phyloP scores from a whole-genome alignment of 2,329 filamentous ascomycete species.

The Colletotrichum sansevieriae region DNA sequence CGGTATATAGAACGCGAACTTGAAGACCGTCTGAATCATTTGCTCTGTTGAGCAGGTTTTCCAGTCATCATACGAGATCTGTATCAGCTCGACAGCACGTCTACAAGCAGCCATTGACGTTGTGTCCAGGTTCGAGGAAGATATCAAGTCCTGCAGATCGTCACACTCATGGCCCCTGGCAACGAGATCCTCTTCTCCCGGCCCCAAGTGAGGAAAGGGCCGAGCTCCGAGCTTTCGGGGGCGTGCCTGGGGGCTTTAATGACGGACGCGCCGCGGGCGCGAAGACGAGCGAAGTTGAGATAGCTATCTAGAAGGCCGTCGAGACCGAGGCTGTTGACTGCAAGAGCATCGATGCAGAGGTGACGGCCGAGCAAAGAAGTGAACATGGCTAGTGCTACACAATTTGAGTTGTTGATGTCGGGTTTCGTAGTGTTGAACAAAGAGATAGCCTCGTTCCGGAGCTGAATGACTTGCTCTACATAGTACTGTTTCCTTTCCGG shows the following conservation, averaged over 20 bases:
- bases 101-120: constrained; percentile 33
- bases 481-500: constrained; percentile 45
- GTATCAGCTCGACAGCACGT: constrained; percentile 43
- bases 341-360: constrained; percentile 51
- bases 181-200: neutral
- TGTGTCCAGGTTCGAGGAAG: constrained; percentile 46
- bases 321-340: constrained; percentile 43
- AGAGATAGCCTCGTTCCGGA: constrained; percentile 51
- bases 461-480: constrained; percentile 44
- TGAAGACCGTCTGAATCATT: constrained; percentile 46
- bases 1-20: constrained; percentile 46
- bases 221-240: constrained; percentile 6
- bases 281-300: constrained; percentile 47
- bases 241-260: constrained; percentile 18
- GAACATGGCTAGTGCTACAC: constrained; percentile 51
- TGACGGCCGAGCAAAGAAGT: constrained; percentile 51
- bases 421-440: constrained; percentile 47
- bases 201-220: constrained; percentile 4
- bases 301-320: constrained; percentile 49
- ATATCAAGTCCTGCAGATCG: constrained; percentile 29
- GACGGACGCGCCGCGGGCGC: constrained; percentile 45
- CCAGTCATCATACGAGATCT: constrained; percentile 34
- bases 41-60: constrained; percentile 9
- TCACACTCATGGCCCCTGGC: constrained; percentile 2
- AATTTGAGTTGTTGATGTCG: constrained; percentile 47